A percentile compares a stretch with the other conserved stretches of the same genome.
Conservation (phyloP, 257 asterid genomes). For the Plantago ovata region DNA sequence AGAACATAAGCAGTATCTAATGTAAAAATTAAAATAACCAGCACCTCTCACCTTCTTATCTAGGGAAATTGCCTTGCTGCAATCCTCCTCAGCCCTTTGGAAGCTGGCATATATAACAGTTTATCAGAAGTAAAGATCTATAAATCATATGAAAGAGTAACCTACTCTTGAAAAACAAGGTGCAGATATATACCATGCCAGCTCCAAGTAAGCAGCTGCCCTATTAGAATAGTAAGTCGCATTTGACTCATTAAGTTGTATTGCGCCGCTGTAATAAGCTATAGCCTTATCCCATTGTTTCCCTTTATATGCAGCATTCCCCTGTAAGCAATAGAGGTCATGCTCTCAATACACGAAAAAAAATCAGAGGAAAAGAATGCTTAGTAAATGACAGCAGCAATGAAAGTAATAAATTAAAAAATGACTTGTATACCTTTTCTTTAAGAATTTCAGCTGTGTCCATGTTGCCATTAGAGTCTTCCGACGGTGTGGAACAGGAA, state of each 20-base stretch:
- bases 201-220: constrained; percentile 95
- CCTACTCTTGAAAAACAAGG: constrained; percentile 15
- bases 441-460: constrained; percentile 82
- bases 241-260: constrained; percentile 54
- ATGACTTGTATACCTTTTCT: constrained; percentile 59
- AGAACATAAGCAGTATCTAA: not conserved
- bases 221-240: constrained; percentile 83
- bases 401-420: not conserved
- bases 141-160: constrained; percentile 4
- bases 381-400: too few relatives aligned
- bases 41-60: constrained; percentile 73
- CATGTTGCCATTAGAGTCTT: constrained; percentile 48
- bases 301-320: constrained; percentile 89
- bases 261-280: constrained; percentile 79
- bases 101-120: constrained; percentile 45
- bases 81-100: constrained; percentile 83
- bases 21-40: constrained; percentile 4
- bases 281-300: constrained; percentile 90
- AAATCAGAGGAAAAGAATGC: not conserved
- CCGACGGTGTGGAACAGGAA: constrained; percentile 47
- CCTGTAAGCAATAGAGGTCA: constrained; percentile 39
- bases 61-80: constrained; percentile 71
- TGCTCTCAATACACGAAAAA: not conserved
- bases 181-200: constrained; percentile 64
- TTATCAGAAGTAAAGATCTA: constrained; percentile 11